Evolutionary conservation across 1,139 yeast species (phyloP), one percentile per base, ranked within the genome.

Genomic region (Saccharomyces hybrid): DNA sequence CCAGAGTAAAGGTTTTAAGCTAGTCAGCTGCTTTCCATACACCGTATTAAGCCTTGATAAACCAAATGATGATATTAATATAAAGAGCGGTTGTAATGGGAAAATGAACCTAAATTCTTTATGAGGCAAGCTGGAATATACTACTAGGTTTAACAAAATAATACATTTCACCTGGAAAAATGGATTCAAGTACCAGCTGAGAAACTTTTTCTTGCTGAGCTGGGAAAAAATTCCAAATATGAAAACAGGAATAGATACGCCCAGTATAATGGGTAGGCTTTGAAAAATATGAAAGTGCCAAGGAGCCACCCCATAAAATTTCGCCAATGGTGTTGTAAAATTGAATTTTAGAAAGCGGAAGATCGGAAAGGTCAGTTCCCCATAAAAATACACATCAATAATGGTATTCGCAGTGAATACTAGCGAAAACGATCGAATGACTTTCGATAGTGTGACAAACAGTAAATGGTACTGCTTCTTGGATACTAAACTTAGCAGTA

Each of bases 91-190:
- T 69, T 88, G 84, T 53, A 93, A 68, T 1, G 95, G 96, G 63
- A 84, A 88, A n/a, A 93, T 76, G 66, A 95, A 95, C 50, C 99
- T 77, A 62, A 89, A 85, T 66, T 95, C 99, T 67, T 95, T 95
- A 70, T 95, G 99, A 13, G 78, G 73, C 20, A 93, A 78, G 2
- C 74, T 55, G 0, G 96, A 87, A 61, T 86, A 89, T 0, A 77
- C 73, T 0, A 71, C 54, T 1, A 85, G 55, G 44, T 84, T 82
- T 2, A 76, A 52, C 0, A 74, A 48, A 0, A 77, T 61, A 1
- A 77, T 69, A 1, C 66, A 56, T 11, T 62, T 67, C 7, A 64
- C 46, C 34, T 61, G 64, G 26, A 49, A 8, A 29, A 61, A 46
- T 5, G 67, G 66, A 53, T 59, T 55, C 1, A 51, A 27, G 6